These are phyloP conservation scores for Thermothielavioides terrestris DNA, from an alignment of 495 filamentous ascomycete species.

Conservation along the genomic window DNA sequence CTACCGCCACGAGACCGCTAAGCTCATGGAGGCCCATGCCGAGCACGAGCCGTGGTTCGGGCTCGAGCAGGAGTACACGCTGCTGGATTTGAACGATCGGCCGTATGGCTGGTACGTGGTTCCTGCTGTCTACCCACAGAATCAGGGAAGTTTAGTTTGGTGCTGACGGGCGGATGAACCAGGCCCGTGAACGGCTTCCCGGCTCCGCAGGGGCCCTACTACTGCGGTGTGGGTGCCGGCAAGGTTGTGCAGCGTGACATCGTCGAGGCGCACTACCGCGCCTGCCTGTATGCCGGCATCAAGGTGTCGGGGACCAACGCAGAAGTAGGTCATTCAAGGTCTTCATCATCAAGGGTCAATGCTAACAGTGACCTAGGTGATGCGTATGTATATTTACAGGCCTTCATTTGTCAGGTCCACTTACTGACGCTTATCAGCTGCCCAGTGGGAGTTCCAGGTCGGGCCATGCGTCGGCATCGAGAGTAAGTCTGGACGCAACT, in stretches of 20 bases:
- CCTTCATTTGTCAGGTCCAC: background rate
- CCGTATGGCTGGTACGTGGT: conserved; percentile 84
- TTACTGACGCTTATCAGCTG: conserved; percentile 26
- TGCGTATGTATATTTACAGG: conserved; percentile 1
- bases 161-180: background rate
- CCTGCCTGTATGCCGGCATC: conserved; percentile 84
- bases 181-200: conserved; percentile 72
- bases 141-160: background rate
- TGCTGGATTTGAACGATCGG: conserved; percentile 71
- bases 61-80: conserved; percentile 77
- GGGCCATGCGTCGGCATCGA: conserved; percentile 89
- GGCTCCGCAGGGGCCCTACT: conserved; percentile 91
- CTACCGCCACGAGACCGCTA: conserved; percentile 58
- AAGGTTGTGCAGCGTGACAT: conserved; percentile 98
- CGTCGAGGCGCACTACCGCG: conserved; percentile 97
- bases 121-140: background rate
- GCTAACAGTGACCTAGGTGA: conserved; percentile 3
- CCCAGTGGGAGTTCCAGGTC: conserved; percentile 99
- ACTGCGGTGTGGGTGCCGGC: conserved; percentile 96
- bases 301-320: conserved; percentile 98
- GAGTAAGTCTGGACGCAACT: conserved; percentile 15
- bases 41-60: conserved; percentile 91
- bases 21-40: conserved; percentile 81
- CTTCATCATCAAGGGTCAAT: background rate
- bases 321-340: conserved; percentile 57